A percentile compares a stretch with the other conserved stretches of the same genome.
These are phyloP conservation scores for Globisporangium alternatum DNA, from an alignment of 352 stramenopile species.

Conservation along the genomic window DNA sequence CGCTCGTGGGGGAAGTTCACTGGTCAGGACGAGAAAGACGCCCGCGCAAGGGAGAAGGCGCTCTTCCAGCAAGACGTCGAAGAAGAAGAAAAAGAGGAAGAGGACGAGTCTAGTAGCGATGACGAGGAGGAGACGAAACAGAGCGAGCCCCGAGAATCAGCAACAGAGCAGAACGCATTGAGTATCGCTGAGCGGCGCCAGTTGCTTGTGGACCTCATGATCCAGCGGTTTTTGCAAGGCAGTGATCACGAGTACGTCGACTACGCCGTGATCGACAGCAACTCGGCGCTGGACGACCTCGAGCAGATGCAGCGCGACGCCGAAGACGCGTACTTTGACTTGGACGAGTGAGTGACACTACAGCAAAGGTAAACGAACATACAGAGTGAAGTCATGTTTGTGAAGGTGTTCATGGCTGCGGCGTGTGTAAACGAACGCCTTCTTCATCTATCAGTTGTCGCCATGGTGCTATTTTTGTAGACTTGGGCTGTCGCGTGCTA, in stretches of 20 bases:
- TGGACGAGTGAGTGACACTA: slow-evolving; percentile 5
- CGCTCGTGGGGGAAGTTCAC: slow-evolving; percentile 47
- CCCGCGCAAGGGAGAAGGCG: slow-evolving; percentile 19
- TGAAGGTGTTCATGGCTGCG: neutral
- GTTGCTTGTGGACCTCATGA: slow-evolving; percentile 76
- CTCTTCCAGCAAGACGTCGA: slow-evolving; percentile 37
- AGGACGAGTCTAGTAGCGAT: slow-evolving; percentile 26
- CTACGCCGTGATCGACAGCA: slow-evolving; percentile 61
- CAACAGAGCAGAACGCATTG: neutral
- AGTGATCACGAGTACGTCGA: slow-evolving; percentile 55
- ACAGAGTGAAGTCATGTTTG: neutral
- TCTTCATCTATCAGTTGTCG: neutral
- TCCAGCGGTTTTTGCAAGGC: slow-evolving; percentile 63
- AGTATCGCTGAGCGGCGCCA: slow-evolving; percentile 44
- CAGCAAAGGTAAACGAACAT: neutral
- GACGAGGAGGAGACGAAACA: slow-evolving; percentile 36
- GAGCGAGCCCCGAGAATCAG: slow-evolving; percentile 7
- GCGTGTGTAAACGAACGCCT: neutral
- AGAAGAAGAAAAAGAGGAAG: slow-evolving; percentile 25
- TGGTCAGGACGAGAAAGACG: slow-evolving; percentile 21
- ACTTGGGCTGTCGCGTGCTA: neutral
- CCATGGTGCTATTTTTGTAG: neutral
- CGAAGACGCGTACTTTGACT: slow-evolving; percentile 75
- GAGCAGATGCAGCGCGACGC: slow-evolving; percentile 71
- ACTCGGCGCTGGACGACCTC: slow-evolving; percentile 64